Evolutionary conservation across 108 stramenopile species (phyloP).

Genomic region (Nitzschia sp.): DNA sequence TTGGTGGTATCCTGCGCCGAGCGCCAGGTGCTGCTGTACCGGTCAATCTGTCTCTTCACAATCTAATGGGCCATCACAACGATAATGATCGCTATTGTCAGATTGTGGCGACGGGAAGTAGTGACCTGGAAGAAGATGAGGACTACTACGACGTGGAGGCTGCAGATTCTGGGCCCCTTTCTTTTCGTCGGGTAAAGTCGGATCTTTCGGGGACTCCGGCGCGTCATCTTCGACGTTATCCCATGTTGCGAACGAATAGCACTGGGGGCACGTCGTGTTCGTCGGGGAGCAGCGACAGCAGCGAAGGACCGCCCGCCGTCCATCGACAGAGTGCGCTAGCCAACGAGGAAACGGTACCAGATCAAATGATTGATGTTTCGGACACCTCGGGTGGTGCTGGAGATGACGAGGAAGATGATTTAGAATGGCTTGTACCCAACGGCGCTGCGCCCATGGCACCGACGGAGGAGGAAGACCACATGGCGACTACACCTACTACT

Average conservation of each 20-base stretch:
- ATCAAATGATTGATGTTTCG: not conserved
- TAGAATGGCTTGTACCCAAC: not conserved
- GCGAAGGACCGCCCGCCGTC: not conserved
- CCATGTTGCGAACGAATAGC: not conserved
- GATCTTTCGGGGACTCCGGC: not conserved
- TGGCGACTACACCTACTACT: too few relatives aligned
- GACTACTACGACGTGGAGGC: not conserved
- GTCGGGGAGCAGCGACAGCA: not conserved
- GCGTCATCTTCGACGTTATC: not conserved
- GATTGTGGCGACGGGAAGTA: not conserved
- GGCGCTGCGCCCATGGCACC: not conserved
- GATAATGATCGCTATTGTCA: not conserved
- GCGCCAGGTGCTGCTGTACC: not conserved
- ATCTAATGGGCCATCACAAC: not conserved
- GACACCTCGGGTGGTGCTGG: not conserved
- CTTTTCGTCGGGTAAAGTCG: conserved; percentile 10
- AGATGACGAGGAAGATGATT: not conserved
- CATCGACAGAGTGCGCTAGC: not conserved
- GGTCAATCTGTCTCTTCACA: not conserved
- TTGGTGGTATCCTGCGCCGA: not conserved
- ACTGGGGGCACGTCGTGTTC: not conserved
- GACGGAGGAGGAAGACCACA: too few relatives aligned
- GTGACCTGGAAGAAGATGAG: not conserved
- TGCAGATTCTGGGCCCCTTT: not conserved
- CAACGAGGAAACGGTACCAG: not conserved